Conservation (phyloP, 192 early-diverging fungal genomes). For the Coemansia sp. region DNA sequence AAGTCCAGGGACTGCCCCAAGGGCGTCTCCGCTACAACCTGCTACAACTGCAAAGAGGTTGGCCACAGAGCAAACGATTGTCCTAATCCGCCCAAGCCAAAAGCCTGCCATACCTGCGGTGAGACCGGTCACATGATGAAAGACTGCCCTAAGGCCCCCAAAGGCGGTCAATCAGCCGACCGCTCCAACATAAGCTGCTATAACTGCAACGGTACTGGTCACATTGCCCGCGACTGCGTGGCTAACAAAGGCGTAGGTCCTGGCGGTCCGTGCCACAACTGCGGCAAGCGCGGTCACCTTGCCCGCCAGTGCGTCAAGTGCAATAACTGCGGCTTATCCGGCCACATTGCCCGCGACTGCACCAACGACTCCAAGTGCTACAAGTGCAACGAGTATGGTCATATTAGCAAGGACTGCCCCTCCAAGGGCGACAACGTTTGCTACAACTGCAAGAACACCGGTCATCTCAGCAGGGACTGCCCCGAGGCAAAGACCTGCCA, state of each 20-base stretch:
- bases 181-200: constrained; percentile 1
- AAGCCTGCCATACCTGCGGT: constrained; percentile 51
- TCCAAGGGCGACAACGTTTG: constrained; percentile 26
- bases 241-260: neutral
- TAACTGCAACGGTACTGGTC: constrained; percentile 6
- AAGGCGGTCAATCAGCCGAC: neutral
- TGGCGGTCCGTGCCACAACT: constrained; percentile 45
- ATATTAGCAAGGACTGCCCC: constrained; percentile 32
- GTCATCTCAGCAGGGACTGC: constrained; percentile 52
- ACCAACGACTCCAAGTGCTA: constrained; percentile 31
- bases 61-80: constrained; percentile 54
- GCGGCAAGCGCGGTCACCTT: constrained; percentile 54
- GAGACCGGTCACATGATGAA: constrained; percentile 45
- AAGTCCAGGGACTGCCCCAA: constrained; percentile 52
- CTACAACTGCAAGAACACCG: constrained; percentile 53
- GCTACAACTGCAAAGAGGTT: constrained; percentile 55
- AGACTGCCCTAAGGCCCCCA: constrained; percentile 42
- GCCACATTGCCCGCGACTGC: constrained; percentile 39
- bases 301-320: constrained; percentile 46
- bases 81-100: constrained; percentile 28
- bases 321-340: constrained; percentile 39
- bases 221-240: constrained; percentile 5
- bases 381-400: constrained; percentile 53
- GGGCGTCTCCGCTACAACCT: constrained; percentile 34
- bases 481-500: constrained; percentile 50